Base-by-base conservation (phyloP, 371 early-diverging fungal genomes). In the Apophysomyces trapeziformis region DNA sequence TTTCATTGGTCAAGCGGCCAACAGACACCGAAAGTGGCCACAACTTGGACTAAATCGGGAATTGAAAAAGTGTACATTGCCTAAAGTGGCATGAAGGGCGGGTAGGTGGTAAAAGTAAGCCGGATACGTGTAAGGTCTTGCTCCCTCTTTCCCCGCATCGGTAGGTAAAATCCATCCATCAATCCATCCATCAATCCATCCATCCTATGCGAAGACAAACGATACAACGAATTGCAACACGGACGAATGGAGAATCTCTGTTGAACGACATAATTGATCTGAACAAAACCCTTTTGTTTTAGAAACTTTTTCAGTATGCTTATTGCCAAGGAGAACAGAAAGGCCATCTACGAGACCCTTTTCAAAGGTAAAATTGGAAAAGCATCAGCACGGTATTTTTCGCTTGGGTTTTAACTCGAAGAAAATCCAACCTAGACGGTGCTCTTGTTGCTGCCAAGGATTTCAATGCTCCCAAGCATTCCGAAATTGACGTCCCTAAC, bases 391-490 rank as follows among this genome's bases (percentile, higher is more conserved):
- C 32, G 2, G 32, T 26, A 3, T 26, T 26, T 26, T 26, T 26
- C 2, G 32, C 3, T 26, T 26, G 32, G 32, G 32, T 2, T 26
- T 26, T 26, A 26, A 26, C 32, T 2, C 2, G 32, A 26, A 26
- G 32, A 26, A 26, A 26, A 58, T 67, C 47, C 37, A n/a, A 50
- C 16, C 54, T 50, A 90, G 99, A 97, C 87, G 99, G 99, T 73
- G 97, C 96, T 77, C 80, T 99, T 72, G 97, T 97, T 68, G 99
- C 96, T 85, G 93, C 96, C 89, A 98, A 98, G 92, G 98, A 98
- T 90, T 96, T 85, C 92, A 94, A 97, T 85, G 89, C 90, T 61
- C 88, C 95, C 80, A 93, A 93, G 87, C 99, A 99, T 88, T 85
- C 85, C 68, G 96, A 97, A 69, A 87, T 99, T 77, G 90, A 92